Percentiles rank a stretch among this genome's conserved stretches.
phyloP scores from a whole-genome alignment of 2,329 filamentous ascomycete species.

The Geosmithia putterillii region DNA sequence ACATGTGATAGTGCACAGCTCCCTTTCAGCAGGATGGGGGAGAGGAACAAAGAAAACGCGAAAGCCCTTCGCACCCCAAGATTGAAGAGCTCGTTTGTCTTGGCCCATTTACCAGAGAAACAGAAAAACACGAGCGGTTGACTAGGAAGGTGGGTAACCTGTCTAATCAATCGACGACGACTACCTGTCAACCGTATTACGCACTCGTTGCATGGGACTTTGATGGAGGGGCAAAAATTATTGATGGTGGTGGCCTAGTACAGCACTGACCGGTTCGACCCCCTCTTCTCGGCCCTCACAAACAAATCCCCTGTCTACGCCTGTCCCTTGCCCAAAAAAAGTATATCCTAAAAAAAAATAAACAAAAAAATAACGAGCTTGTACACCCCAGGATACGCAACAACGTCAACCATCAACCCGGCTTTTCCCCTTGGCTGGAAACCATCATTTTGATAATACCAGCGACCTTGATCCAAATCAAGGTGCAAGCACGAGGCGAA shows the following conservation, averaged over 20 bases:
- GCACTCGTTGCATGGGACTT: not conserved
- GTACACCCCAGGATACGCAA: not conserved
- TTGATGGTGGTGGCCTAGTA: not conserved
- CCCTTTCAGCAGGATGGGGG: no score
- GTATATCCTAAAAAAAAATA: no score
- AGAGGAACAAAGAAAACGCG: not conserved
- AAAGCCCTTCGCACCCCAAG: no score
- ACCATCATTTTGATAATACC: not conserved
- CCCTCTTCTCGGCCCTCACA: not conserved
- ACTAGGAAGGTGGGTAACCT: no score
- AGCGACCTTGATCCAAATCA: not conserved
- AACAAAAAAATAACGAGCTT: not conserved
- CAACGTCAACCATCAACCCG: not conserved
- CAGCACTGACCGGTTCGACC: not conserved
- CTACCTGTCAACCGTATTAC: no score
- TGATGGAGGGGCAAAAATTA: not conserved
- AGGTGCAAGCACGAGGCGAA: not conserved
- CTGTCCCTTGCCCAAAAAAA: not conserved
- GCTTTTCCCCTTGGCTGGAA: not conserved
- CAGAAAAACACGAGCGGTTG: no score
- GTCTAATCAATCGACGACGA: no score
- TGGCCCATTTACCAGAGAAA: no score
- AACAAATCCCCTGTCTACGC: not conserved
- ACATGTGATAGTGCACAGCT: not conserved
- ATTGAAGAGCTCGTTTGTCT: no score